These are phyloP conservation scores for Didymella keratinophila DNA, from an alignment of 2,329 filamentous ascomycete species.

Conservation along the genomic window DNA sequence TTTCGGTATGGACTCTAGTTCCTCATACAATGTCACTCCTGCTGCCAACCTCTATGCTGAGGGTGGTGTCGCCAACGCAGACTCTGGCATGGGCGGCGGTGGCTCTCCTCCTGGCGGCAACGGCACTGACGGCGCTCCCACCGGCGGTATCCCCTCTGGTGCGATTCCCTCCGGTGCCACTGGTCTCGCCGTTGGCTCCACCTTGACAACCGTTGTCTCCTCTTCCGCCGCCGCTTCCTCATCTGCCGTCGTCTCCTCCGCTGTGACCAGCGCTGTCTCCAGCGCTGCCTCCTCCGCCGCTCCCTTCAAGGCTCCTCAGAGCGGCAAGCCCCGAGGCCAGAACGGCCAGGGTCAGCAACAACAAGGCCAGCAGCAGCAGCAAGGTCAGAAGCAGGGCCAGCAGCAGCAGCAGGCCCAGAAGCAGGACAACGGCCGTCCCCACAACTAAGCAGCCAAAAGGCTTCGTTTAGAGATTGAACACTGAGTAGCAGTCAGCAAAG, in stretches of 20 bases:
- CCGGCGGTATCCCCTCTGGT: constrained; percentile 6
- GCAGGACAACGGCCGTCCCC: constrained; percentile 3
- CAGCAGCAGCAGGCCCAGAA: constrained; percentile 11
- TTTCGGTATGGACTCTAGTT: constrained; percentile 41
- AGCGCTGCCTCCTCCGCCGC: constrained; percentile 2
- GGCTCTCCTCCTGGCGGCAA: constrained; percentile 25
- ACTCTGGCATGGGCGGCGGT: constrained; percentile 27
- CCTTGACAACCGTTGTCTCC: constrained; percentile 16
- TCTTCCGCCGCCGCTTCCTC: constrained; percentile 6
- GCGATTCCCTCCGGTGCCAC: neutral
- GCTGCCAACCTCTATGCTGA: constrained; percentile 38
- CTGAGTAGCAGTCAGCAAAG: constrained; percentile 16
- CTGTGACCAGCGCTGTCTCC: constrained; percentile 3
- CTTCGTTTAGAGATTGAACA: neutral
- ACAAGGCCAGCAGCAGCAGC: constrained; percentile 8
- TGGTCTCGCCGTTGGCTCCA: constrained; percentile 13
- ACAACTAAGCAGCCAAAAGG: neutral
- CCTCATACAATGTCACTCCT: constrained; percentile 38
- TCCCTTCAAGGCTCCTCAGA: constrained; percentile 10
- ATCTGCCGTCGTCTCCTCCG: constrained; percentile 3
- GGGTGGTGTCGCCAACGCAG: constrained; percentile 41
- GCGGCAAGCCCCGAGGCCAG: constrained; percentile 5
- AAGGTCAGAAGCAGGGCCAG: constrained; percentile 8
- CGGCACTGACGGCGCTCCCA: constrained; percentile 14
- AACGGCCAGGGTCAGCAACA: constrained; percentile 10